Percentiles rank a stretch among this genome's conserved stretches.
These are phyloP conservation scores for Tephrocybe rancida DNA, from an alignment of 768 basidiomycete species.

Conservation along the genomic window DNA sequence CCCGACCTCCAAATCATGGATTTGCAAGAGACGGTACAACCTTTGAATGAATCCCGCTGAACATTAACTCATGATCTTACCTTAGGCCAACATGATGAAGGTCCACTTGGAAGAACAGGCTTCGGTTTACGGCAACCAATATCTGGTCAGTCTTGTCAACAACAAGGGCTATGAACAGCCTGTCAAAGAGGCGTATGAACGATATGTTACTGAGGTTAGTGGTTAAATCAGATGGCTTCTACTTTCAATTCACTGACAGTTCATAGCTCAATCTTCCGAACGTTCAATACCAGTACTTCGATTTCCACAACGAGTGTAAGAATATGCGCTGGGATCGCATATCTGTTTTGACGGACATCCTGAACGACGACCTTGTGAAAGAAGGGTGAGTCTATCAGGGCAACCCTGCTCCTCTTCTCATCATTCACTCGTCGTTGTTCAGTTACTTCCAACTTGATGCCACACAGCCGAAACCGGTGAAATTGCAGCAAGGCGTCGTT, in stretches of 20 bases:
- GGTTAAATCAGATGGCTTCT: neutral
- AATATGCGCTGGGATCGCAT: slow-evolving; percentile 96
- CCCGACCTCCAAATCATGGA: slow-evolving; percentile 98
- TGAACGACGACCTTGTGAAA: slow-evolving; percentile 68
- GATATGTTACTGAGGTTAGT: slow-evolving; percentile 63
- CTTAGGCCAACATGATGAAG: slow-evolving; percentile 68
- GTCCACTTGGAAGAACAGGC: slow-evolving; percentile 77
- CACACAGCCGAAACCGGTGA: slow-evolving; percentile 44
- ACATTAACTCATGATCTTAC: slow-evolving; percentile 2
- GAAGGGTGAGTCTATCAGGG: slow-evolving; percentile 56
- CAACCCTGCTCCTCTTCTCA: neutral
- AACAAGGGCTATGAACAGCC: slow-evolving; percentile 92
- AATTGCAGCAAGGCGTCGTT: slow-evolving; percentile 74
- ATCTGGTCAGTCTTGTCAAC: slow-evolving; percentile 90
- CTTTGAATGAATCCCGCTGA: neutral
- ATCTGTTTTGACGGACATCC: slow-evolving; percentile 72
- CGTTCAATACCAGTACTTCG: slow-evolving; percentile 92
- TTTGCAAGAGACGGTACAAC: slow-evolving; percentile 75
- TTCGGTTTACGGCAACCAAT: slow-evolving; percentile 74
- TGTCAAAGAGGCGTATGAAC: slow-evolving; percentile 94
- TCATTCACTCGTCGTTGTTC: neutral
- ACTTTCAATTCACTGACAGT: slow-evolving; percentile 7
- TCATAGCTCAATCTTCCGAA: slow-evolving; percentile 61
- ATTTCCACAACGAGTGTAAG: slow-evolving; percentile 95
- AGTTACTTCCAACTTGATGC: slow-evolving; percentile 82